Conservation (phyloP, 257 asterid species). For the Nicotiana noctiflora region DNA sequence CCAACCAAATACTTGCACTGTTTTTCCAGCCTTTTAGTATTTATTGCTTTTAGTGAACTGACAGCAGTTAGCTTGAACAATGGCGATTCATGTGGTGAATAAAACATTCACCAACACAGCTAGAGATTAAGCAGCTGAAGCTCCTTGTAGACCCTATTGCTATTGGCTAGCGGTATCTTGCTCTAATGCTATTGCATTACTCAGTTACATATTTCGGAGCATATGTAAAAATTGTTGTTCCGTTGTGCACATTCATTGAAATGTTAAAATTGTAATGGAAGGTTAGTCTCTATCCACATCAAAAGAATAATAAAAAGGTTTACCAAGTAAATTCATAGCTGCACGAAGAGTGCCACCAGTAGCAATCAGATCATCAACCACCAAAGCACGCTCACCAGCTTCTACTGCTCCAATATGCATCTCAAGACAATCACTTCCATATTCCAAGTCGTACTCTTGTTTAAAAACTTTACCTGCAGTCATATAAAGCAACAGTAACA, state of each 20-base stretch:
- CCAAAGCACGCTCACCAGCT: constrained; percentile 61
- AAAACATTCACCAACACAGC: not conserved
- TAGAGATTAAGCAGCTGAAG: not conserved
- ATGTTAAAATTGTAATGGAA: not conserved
- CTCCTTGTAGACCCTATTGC: not conserved
- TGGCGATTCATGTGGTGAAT: not conserved
- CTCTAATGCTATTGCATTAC: not conserved
- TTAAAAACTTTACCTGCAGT: constrained; percentile 58
- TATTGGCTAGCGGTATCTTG: not conserved
- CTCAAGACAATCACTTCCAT: constrained; percentile 87
- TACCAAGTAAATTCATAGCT: constrained; percentile 74
- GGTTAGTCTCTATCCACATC: not conserved
- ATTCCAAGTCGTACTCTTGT: constrained; percentile 79
- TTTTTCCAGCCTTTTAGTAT: not conserved
- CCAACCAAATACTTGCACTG: not conserved
- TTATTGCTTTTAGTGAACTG: not conserved
- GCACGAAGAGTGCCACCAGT: constrained; percentile 90
- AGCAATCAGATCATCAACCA: constrained; percentile 80
- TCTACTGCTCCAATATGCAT: constrained; percentile 78
- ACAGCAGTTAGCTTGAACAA: not conserved
- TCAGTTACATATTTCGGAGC: not conserved
- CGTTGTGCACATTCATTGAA: not conserved
- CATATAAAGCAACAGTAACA: not conserved
- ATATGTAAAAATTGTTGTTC: not conserved
- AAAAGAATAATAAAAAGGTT: not conserved